Conservation (phyloP, 2,329 filamentous ascomycete genomes). For the Colletotrichum neosansevieriae region DNA sequence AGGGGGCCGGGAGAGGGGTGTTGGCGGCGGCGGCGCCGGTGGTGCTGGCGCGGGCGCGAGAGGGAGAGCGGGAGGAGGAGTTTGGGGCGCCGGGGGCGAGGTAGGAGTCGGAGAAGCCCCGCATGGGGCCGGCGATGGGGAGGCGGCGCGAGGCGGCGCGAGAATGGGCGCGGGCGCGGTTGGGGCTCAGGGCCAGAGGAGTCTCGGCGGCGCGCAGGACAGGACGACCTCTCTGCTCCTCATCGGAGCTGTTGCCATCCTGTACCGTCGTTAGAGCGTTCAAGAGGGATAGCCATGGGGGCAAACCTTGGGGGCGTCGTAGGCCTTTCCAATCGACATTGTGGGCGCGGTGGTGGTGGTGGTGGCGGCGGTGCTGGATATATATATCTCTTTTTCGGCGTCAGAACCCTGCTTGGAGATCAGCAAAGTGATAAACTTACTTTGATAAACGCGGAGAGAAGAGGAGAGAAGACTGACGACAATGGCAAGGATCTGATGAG, state of each 20-base stretch:
- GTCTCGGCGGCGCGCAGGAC: neutral
- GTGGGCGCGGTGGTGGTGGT: neutral
- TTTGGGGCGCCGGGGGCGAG: neutral
- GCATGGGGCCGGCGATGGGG: neutral
- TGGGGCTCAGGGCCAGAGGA: neutral
- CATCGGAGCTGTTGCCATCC: neutral
- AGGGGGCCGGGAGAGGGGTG: neutral
- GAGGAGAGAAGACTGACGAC: no score
- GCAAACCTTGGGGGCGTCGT: conserved; percentile 13
- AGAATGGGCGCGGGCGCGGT: neutral
- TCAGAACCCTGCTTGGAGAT: neutral
- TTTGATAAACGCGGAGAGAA: neutral
- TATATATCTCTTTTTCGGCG: neutral
- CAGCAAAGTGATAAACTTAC: fast-evolving
- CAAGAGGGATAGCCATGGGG: neutral
- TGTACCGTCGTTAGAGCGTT: conserved; percentile 5
- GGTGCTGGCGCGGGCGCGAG: neutral
- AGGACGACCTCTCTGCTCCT: conserved; percentile 19
- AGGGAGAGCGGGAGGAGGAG: neutral
- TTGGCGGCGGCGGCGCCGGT: neutral
- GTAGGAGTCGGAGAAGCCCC: neutral
- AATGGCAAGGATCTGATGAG: no score
- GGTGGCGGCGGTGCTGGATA: neutral
- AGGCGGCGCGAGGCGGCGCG: neutral
- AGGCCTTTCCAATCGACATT: conserved; percentile 16